A percentile compares a stretch with the other conserved stretches of the same genome.
Conservation (phyloP, 2,329 filamentous ascomycete species). For the Ampelomyces quisqualis region DNA sequence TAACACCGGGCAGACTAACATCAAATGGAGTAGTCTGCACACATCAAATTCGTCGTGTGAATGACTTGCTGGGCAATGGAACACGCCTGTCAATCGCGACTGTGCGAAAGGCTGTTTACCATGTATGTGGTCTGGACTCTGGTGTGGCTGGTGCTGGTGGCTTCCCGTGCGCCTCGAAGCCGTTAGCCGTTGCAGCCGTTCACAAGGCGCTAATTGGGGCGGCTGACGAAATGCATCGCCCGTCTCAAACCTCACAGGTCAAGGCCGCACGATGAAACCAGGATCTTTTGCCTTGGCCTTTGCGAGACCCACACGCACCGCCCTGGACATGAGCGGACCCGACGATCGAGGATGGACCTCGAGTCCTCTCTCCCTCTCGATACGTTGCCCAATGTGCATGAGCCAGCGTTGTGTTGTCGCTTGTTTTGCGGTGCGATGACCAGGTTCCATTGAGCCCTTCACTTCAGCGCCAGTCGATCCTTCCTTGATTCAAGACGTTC, state of each 20-base stretch:
- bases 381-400: not conserved
- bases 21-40: too few relatives aligned
- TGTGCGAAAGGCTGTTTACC: too few relatives aligned
- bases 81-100: too few relatives aligned
- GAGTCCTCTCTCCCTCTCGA: conserved; percentile 2
- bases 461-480: conserved; percentile 1
- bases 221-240: conserved; percentile 13
- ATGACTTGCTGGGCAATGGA: too few relatives aligned
- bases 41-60: too few relatives aligned
- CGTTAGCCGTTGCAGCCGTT: conserved; percentile 14
- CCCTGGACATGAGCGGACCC: conserved; percentile 1
- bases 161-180: not conserved
- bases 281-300: conserved; percentile 10
- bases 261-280: conserved; percentile 1
- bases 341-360: conserved; percentile 1
- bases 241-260: conserved; percentile 9
- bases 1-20: too few relatives aligned
- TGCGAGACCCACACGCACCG: conserved; percentile 12
- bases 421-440: conserved; percentile 5
- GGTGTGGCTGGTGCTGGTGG: conserved; percentile 4
- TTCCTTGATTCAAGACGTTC: not conserved
- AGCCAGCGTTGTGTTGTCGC: conserved; percentile 1
- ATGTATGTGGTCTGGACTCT: too few relatives aligned
- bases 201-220: conserved; percentile 8
- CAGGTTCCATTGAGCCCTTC: conserved; percentile 1